These are phyloP conservation scores for Aaosphaeria arxii DNA, from an alignment of 2,329 filamentous ascomycete species.

Conservation along the genomic window DNA sequence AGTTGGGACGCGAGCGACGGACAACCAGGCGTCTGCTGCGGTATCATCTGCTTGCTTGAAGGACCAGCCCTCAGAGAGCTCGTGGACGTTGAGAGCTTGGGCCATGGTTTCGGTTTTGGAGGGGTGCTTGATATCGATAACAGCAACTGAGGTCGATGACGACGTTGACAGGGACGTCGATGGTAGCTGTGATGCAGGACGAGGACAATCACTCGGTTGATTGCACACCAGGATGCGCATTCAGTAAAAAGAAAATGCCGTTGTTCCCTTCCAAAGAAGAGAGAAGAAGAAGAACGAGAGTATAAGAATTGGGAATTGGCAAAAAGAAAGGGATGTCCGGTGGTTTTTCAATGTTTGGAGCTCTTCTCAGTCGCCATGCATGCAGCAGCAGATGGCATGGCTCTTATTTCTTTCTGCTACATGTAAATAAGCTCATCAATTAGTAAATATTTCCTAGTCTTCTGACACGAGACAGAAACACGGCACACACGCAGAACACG, in stretches of 20 bases:
- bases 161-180: constrained; percentile 3
- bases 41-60: constrained; percentile 46
- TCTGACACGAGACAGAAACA: neutral
- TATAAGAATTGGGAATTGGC: too few relatives aligned
- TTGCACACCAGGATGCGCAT: too few relatives aligned
- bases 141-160: neutral
- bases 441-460: neutral
- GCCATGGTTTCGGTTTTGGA: constrained; percentile 16
- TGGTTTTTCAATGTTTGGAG: too few relatives aligned
- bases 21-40: constrained; percentile 41
- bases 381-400: too few relatives aligned
- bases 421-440: neutral
- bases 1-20: constrained; percentile 45
- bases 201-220: too few relatives aligned
- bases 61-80: constrained; percentile 41
- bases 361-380: too few relatives aligned
- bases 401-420: too few relatives aligned
- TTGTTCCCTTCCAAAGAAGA: too few relatives aligned
- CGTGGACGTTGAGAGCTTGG: constrained; percentile 20
- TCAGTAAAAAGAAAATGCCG: too few relatives aligned
- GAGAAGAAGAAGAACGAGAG: too few relatives aligned
- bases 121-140: neutral
- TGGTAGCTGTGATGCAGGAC: neutral
- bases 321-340: too few relatives aligned
- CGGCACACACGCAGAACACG: neutral